Base-by-base conservation (phyloP, 2,329 filamentous ascomycete genomes). In the Coniochaeta sp. region DNA sequence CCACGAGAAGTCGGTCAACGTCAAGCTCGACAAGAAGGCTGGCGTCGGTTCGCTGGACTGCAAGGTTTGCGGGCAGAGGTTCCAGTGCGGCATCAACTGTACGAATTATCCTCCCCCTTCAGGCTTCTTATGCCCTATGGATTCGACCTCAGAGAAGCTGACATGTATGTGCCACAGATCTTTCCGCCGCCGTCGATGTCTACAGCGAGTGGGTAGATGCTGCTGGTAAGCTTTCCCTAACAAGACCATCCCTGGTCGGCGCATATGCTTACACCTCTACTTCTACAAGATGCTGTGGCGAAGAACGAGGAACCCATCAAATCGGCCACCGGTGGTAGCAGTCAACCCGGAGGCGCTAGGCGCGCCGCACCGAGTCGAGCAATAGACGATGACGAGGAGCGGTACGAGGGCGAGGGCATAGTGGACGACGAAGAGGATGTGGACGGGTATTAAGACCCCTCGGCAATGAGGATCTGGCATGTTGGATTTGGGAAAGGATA, bases 141-240 rank as follows among this genome's bases (percentile, higher is more conserved):
- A n/a, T n/a, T n/a, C n/a, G n/a, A n/a, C n/a, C n/a, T n/a, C n/a
- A n/a, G n/a, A n/a, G n/a, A n/a, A n/a, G n/a, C n/a, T n/a, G n/a
- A n/a, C n/a, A n/a, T n/a, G n/a, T n/a, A 46, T 26, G 45, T 24
- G 13, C 30, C 45, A 13, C 48, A 95, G 90, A 95, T 68, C 83
- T 97, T 24, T 95, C 89, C 24, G 89, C 88, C 13, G 82, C 90
- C 0, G 91, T 99, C 46, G 94, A 99, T 66, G 92, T 99, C 7
- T 99, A 99, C 65, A 89, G 89, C 30, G 94, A 97, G 69, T 99
- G 94, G 94, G 89, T 99, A 57, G 94, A 99, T 71, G 94, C 94
- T 57, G 75, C 81, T 57, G 77, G 81, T 82, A 70, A 57, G 71
- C n/a, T n/a, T n/a, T n/a, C n/a, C n/a, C n/a, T n/a, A n/a, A n/a